Evolutionary conservation across 2,329 filamentous ascomycete species (phyloP), one percentile per base, ranked within the genome.

Genomic region (Pseudogymnoascus sp.): DNA sequence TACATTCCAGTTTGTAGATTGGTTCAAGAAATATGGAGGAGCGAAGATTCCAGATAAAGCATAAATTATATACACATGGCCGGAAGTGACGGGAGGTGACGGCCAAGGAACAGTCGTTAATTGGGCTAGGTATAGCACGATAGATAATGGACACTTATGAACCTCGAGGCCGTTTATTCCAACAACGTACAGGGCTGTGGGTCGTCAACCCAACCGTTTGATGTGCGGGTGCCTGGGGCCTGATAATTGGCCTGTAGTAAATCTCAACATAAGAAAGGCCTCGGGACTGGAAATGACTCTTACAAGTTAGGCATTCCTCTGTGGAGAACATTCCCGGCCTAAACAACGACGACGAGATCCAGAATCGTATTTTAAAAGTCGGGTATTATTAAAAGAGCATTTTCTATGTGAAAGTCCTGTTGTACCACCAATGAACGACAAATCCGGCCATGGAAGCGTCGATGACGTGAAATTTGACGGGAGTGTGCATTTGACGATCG

Each of bases 1-100:
- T 59, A 64, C 76, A 68, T 77, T 77, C 62, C 75, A 78, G 66
- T 73, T 75, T 38, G 62, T 77, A 66, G 74, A 76, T 58, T 78
- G 75, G 75, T 77, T 77, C 65, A 72, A 71, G 68, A 64, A 67
- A 64, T 14, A 60, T 22, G 58, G 58, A 14, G 58, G 58, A 16
- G 58, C 33, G 16, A 60, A 6, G 14, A 8, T 60, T 3, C 33
- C 33, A 25, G 33, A 41, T 41, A 60, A 60, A 60, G 33, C 58
- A 19, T 55, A 55, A 33, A 33, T 30, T 5, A 12, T 55, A 19
- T 22, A 55, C 28, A 33, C n/a, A 33, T 55, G 28, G 9, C 28
- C 9, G 28, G 9, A 19, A 19, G 49, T 55, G n/a, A 19, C 28
- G 4, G 16, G n/a, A 19, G 19, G 49, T 25, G n/a, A 12, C 11